Conservation (phyloP, 2,329 filamentous ascomycete species). For the Diplocarpon mali region DNA sequence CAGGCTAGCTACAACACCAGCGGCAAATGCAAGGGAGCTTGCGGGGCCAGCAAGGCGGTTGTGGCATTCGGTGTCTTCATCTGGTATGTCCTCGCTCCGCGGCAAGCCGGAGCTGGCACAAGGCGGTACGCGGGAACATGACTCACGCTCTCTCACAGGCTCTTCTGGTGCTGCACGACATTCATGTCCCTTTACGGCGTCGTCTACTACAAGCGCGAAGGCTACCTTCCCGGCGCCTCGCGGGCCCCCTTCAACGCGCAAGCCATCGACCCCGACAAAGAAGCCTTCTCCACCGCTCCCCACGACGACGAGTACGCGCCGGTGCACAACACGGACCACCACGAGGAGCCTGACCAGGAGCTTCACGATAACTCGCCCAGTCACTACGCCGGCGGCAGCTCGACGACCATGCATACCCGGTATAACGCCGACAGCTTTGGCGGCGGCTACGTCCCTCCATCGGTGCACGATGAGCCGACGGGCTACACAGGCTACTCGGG, state of each 20-base stretch:
- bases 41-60: conserved; percentile 50
- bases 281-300: conserved; percentile 56
- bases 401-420: conserved; percentile 3
- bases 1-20: conserved; percentile 53
- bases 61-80: conserved; percentile 52
- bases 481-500: conserved; percentile 36
- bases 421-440: conserved; percentile 12
- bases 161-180: conserved; percentile 43
- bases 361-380: conserved; percentile 9
- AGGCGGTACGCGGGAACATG: no score
- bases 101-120: not conserved
- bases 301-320: conserved; percentile 57
- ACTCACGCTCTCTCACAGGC: conserved; percentile 28
- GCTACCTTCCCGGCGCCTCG: conserved; percentile 42
- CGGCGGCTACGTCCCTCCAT: conserved; percentile 19
- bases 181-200: conserved; percentile 49
- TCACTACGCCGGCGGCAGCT: conserved; percentile 1
- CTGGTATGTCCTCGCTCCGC: conserved; percentile 35
- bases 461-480: conserved; percentile 32
- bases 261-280: conserved; percentile 57
- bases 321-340: conserved; percentile 36
- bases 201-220: conserved; percentile 51
- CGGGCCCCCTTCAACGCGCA: conserved; percentile 25
- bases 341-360: conserved; percentile 11
- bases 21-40: conserved; percentile 43